Conservation (phyloP, 2,329 filamentous ascomycete genomes). For the Epichloe amarillans region DNA sequence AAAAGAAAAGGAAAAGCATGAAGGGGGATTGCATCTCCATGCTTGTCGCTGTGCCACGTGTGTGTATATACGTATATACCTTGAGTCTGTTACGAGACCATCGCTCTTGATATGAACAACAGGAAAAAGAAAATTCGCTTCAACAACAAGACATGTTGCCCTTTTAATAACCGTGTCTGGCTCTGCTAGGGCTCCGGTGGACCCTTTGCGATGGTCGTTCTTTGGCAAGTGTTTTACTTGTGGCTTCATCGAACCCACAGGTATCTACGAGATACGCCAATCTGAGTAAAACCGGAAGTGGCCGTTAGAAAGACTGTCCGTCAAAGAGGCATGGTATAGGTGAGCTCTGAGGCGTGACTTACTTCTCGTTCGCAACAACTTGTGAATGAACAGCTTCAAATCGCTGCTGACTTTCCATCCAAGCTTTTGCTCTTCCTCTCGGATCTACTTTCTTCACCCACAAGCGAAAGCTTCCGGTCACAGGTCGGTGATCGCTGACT, state of each 20-base stretch:
- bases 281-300: conserved; percentile 16
- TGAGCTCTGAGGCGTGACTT: conserved; percentile 21
- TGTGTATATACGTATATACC: neutral
- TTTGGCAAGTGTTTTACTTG: conserved; percentile 32
- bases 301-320: neutral
- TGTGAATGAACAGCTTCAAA: conserved; percentile 60
- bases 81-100: neutral
- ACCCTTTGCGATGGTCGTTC: conserved; percentile 22
- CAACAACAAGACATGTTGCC: neutral
- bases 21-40: neutral
- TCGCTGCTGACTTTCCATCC: conserved; percentile 60
- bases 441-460: conserved; percentile 71
- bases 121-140: neutral
- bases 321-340: neutral
- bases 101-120: neutral
- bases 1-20: neutral
- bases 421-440: conserved; percentile 48
- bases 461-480: conserved; percentile 72
- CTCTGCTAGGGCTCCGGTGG: conserved; percentile 15
- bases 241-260: conserved; percentile 41
- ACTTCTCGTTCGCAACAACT: conserved; percentile 66
- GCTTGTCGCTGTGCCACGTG: too few species aligned
- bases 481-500: conserved; percentile 85
- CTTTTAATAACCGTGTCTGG: conserved; percentile 5
- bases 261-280: conserved; percentile 36